A percentile compares a stretch with the other conserved stretches of the same genome.
Evolutionary conservation across 2,329 filamentous ascomycete species (phyloP).

Genomic region (Metarhizium guizhouense): DNA sequence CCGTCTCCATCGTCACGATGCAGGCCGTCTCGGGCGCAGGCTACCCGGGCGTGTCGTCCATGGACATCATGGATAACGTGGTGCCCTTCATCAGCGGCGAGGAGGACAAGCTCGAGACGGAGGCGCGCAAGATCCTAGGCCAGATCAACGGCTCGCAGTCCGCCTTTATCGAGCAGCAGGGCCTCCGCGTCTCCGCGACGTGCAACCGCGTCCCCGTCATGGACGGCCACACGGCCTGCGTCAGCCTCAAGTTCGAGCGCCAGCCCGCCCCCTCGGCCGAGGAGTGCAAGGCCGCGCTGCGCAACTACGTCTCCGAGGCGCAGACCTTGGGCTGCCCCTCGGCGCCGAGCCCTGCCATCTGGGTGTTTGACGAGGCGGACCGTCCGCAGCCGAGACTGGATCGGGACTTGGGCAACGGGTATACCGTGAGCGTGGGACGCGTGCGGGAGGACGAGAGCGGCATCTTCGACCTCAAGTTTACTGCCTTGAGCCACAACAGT

Average conservation of each 20-base stretch:
- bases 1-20: slow-evolving; percentile 76
- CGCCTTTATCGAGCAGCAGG: slow-evolving; percentile 65
- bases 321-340: slow-evolving; percentile 79
- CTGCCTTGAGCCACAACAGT: slow-evolving; percentile 77
- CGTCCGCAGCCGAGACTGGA: slow-evolving; percentile 87
- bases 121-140: slow-evolving; percentile 92
- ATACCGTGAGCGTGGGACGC: slow-evolving; percentile 83
- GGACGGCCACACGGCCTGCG: slow-evolving; percentile 92
- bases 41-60: slow-evolving; percentile 80
- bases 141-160: slow-evolving; percentile 60
- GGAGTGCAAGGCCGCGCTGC: slow-evolving; percentile 69
- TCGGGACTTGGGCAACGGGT: slow-evolving; percentile 74
- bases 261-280: slow-evolving; percentile 66
- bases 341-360: slow-evolving; percentile 72
- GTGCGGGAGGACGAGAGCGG: slow-evolving; percentile 78
- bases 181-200: slow-evolving; percentile 70
- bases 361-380: slow-evolving; percentile 83
- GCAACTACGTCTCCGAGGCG: slow-evolving; percentile 73
- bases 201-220: slow-evolving; percentile 94
- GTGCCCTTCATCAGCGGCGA: slow-evolving; percentile 90
- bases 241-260: slow-evolving; percentile 73
- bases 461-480: slow-evolving; percentile 92
- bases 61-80: slow-evolving; percentile 95
- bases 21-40: slow-evolving; percentile 92
- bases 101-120: slow-evolving; percentile 92